phyloP scores from a whole-genome alignment of 108 stramenopile species.

The Discostella stelligeroides region DNA sequence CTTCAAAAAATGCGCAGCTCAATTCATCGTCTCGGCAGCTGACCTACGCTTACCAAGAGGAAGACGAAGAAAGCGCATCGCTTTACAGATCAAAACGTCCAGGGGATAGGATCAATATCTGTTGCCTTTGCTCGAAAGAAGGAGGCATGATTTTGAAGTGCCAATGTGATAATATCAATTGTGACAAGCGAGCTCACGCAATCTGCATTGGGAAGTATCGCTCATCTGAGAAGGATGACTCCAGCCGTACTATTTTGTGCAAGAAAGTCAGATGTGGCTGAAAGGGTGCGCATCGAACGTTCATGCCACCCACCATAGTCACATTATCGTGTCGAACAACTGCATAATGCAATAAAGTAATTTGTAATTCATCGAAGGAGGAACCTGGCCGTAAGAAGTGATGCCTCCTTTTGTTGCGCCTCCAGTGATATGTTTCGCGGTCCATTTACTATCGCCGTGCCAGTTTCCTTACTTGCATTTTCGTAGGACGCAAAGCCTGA shows the following conservation, averaged over 20 bases:
- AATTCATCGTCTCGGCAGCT: slow-evolving; percentile 20
- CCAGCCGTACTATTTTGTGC: slow-evolving; percentile 23
- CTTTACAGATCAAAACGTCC: slow-evolving; percentile 8
- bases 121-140: slow-evolving; percentile 25
- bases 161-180: slow-evolving; percentile 24
- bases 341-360: background rate
- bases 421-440: background rate
- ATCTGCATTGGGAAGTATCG: slow-evolving; percentile 35
- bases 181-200: slow-evolving; percentile 18
- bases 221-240: slow-evolving; percentile 10
- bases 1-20: slow-evolving; percentile 2
- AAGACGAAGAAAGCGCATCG: slow-evolving; percentile 11
- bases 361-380: slow-evolving; percentile 2
- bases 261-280: slow-evolving; percentile 1
- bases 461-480: slow-evolving; percentile 12
- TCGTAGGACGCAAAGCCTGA: slow-evolving; percentile 40
- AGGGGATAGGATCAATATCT: slow-evolving; percentile 5
- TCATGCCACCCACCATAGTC: no score
- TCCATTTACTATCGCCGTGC: background rate
- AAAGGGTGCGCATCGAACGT: no score
- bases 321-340: background rate
- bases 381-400: background rate
- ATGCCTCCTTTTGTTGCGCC: slow-evolving; percentile 1
- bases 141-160: slow-evolving; percentile 32
- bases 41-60: slow-evolving; percentile 22